Base-by-base conservation (phyloP, 768 basidiomycete genomes). In the Baorangia bicolor region DNA sequence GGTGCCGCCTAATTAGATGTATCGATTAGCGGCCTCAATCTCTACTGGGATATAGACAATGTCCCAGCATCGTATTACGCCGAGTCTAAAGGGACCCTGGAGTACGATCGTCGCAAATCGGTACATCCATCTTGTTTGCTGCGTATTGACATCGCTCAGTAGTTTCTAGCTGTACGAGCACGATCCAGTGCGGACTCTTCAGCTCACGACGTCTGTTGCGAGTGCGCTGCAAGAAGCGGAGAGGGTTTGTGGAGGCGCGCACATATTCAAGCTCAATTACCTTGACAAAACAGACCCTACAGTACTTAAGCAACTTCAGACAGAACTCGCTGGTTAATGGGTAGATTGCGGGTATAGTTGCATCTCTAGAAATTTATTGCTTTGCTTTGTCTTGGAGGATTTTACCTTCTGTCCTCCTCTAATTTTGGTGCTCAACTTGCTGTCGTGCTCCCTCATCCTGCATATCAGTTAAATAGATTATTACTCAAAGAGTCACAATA, bases 31-130 rank as follows among this genome's bases (percentile, higher is more conserved):
- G 60, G 65, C 30, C 74, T 90, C 10, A 74, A 76, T 23, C 75
- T 85, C 20, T 87, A 80, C 63, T 93, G 92, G 92, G 90, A 91
- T 59, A 69, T 83, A 4, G 74, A 85, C 53, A 78, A 76, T 50
- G 78, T 86, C 2, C 85, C 87, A 13, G 63, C 69, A 9, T 75
- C 79, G 2, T 87, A 82, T 63, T 90, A 81, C 63, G 78, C 81
- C 37, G 80, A 78, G n/a, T 81, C 81, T 11, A 80, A 88, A 68
- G 86, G 80, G 9, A 92, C 89, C 2, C 75, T 83, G 7, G 93
- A 95, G 69, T 87, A 87, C 60, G 73, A 78, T n/a, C 87, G 93
- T 31, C 83, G 91, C 40, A 83, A 85, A 74, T 73, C 75, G 53
- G 93, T 94, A 68, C 34, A 81, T 73, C 18, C 3, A 44, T 42